Percentiles rank a stretch among this genome's conserved stretches.
Conservation (phyloP, 2,329 filamentous ascomycete species). For the Tolypocladium paradoxum region DNA sequence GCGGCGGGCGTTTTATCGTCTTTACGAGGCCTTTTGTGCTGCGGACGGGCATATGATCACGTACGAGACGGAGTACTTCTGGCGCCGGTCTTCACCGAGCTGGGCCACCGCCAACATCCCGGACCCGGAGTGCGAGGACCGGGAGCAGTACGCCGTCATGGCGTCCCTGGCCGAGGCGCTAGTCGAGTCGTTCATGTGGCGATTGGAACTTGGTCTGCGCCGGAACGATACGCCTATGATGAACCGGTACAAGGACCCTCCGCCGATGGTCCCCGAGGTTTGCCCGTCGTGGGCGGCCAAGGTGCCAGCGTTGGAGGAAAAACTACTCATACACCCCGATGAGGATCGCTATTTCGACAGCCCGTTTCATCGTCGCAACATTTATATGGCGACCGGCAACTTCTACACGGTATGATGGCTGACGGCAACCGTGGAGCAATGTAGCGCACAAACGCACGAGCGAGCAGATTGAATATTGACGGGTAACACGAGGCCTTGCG, state of each 20-base stretch:
- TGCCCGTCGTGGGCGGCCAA: conserved; percentile 3
- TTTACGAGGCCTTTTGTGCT: conserved; percentile 17
- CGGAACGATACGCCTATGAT: conserved; percentile 1
- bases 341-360: conserved; percentile 2
- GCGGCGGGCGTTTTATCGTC: conserved; percentile 14
- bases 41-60: conserved; percentile 11
- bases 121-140: conserved; percentile 9
- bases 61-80: conserved; percentile 17
- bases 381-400: conserved; percentile 5
- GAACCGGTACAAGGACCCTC: conserved; percentile 1
- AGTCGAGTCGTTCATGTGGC: conserved; percentile 13
- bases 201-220: conserved; percentile 10
- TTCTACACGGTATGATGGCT: conserved; percentile 8
- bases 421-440: too few relatives aligned
- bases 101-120: conserved; percentile 10
- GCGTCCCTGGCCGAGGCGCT: conserved; percentile 12
- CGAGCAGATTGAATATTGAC: too few relatives aligned
- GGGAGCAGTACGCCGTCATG: conserved; percentile 13
- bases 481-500: too few relatives aligned
- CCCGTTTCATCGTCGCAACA: conserved; percentile 6
- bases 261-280: conserved; percentile 1
- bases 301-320: conserved; percentile 1
- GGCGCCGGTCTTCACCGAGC: conserved; percentile 8
- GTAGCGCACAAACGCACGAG: too few relatives aligned
- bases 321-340: conserved; percentile 1